A percentile compares a stretch with the other conserved stretches of the same genome.
These are phyloP conservation scores for Colletotrichum sublineola DNA, from an alignment of 2,329 filamentous ascomycete genomes.

Conservation along the genomic window DNA sequence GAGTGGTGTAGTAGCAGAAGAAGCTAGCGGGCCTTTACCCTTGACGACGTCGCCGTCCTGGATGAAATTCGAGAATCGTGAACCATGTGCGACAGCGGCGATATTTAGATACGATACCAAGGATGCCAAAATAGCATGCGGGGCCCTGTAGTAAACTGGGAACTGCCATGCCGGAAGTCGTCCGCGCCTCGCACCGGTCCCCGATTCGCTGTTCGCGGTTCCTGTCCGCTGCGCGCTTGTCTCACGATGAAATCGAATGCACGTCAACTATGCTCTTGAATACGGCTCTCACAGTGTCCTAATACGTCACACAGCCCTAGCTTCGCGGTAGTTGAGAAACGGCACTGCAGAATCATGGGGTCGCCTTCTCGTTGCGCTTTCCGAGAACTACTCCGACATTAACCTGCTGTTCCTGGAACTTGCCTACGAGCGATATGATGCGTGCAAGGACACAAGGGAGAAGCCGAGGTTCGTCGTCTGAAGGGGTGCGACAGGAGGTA, in stretches of 20 bases:
- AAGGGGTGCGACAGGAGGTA: neutral
- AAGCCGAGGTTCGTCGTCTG: slow-evolving; percentile 20
- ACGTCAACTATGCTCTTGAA: slow-evolving; percentile 14
- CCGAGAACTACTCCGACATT: neutral
- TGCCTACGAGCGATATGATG: slow-evolving; percentile 4
- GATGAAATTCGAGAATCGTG: slow-evolving; percentile 5
- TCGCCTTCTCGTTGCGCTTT: neutral
- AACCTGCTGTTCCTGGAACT: slow-evolving; percentile 21
- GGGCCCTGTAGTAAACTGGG: neutral
- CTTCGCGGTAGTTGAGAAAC: slow-evolving; percentile 29
- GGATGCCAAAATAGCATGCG: neutral
- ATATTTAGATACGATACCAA: slow-evolving; percentile 8
- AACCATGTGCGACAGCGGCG: neutral
- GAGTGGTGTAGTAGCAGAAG: slow-evolving; percentile 7
- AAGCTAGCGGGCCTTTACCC: neutral
- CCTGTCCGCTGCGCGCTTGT: slow-evolving; percentile 3
- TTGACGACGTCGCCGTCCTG: slow-evolving; percentile 22
- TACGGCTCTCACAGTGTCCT: slow-evolving; percentile 19
- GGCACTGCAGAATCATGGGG: slow-evolving; percentile 11
- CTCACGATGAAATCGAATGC: slow-evolving; percentile 11
- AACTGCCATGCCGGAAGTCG: neutral
- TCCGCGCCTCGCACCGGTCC: neutral
- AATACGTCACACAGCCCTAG: slow-evolving; percentile 14
- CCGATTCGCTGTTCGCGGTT: neutral
- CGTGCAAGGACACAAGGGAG: neutral